Conservation (phyloP, 768 basidiomycete genomes). For the Termitomyces sp. region DNA sequence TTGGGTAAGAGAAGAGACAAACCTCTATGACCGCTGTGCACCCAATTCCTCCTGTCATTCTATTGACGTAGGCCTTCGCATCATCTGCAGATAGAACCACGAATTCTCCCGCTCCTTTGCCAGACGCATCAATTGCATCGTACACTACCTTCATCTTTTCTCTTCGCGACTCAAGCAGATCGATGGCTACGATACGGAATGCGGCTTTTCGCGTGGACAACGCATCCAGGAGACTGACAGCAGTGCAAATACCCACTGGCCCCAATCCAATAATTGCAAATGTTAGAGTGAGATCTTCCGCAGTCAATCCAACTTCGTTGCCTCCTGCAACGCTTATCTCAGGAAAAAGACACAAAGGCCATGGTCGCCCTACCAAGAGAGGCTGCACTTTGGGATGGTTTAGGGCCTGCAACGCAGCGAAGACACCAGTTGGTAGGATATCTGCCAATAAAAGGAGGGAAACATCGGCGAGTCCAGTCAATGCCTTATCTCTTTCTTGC, state of each 20-base stretch:
- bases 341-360: conserved; percentile 44
- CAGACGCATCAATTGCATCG: conserved; percentile 37
- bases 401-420: conserved; percentile 67
- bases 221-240: conserved; percentile 59
- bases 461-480: conserved; percentile 48
- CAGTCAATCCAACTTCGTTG: conserved; percentile 28
- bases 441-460: conserved; percentile 72
- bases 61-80: conserved; percentile 41
- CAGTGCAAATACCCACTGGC: conserved; percentile 72
- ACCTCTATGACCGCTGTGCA: conserved; percentile 70
- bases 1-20: conserved; percentile 7
- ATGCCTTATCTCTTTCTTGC: conserved; percentile 31
- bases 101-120: conserved; percentile 45
- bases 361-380: conserved; percentile 52
- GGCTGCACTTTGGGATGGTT: conserved; percentile 69
- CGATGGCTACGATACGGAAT: conserved; percentile 60
- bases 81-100: conserved; percentile 45
- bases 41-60: conserved; percentile 54
- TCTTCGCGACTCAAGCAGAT: conserved; percentile 51
- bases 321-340: conserved; percentile 14
- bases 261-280: conserved; percentile 72
- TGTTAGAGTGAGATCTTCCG: conserved; percentile 48
- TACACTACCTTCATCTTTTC: conserved; percentile 59
- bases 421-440: conserved; percentile 77
- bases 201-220: conserved; percentile 39